A percentile compares a stretch with the other conserved stretches of the same genome.
phyloP scores from a whole-genome alignment of 2,329 filamentous ascomycete species.

The Ophiostoma sp. region DNA sequence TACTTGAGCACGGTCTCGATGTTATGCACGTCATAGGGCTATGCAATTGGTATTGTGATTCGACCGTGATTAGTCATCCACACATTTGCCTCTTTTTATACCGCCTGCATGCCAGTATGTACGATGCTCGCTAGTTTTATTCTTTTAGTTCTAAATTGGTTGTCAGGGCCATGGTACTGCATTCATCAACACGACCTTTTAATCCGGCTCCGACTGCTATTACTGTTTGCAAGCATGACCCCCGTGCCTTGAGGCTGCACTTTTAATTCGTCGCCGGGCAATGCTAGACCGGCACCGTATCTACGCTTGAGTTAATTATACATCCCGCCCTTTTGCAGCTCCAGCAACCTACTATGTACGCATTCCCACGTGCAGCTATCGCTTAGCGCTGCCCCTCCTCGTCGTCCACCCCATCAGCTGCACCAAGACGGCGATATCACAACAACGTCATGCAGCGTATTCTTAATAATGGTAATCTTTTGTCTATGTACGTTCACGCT shows the following conservation, averaged over 20 bases:
- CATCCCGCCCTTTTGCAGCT: not conserved
- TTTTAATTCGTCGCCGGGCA: not conserved
- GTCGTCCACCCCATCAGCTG: not conserved
- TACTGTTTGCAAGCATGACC: not conserved
- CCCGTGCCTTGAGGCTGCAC: not conserved
- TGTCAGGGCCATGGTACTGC: not conserved
- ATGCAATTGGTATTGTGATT: not conserved
- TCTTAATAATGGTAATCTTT: too few relatives aligned
- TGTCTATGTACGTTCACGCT: not conserved
- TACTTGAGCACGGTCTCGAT: not conserved
- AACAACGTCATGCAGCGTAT: not conserved
- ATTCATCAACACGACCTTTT: not conserved
- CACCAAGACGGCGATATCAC: not conserved
- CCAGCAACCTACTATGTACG: not conserved
- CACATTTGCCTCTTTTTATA: too few relatives aligned
- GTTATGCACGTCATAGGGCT: not conserved
- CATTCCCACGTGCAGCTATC: not conserved
- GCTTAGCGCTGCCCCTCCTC: slow-evolving; percentile 9
- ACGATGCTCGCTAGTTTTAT: too few relatives aligned
- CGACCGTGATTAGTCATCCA: not conserved
- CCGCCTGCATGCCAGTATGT: too few relatives aligned
- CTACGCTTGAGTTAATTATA: not conserved
- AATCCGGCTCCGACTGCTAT: not conserved
- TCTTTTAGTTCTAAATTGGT: not conserved
- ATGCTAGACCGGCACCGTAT: not conserved